Evolutionary conservation across 1,284 basidiomycete genomes (phyloP).

Genomic region (Sporisorium exsertum): DNA sequence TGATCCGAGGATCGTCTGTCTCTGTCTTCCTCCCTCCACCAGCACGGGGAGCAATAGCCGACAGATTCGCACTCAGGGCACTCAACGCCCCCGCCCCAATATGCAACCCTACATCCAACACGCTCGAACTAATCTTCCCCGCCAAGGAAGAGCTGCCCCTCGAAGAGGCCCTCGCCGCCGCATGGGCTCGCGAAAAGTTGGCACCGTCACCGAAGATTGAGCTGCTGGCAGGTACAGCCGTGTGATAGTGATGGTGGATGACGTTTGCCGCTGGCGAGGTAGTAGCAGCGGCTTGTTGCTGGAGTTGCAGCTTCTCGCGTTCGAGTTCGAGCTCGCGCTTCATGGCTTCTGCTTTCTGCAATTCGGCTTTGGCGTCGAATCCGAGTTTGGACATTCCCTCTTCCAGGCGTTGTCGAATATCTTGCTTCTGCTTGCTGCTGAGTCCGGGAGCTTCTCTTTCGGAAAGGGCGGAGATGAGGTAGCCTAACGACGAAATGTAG

Average conservation of each 20-base stretch:
- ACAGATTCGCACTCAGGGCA: constrained; percentile 35
- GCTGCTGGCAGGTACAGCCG: constrained; percentile 11
- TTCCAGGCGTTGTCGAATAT: constrained; percentile 40
- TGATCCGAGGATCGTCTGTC: constrained; percentile 33
- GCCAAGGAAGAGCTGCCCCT: constrained; percentile 18
- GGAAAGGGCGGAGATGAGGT: constrained; percentile 54
- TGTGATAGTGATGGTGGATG: constrained; percentile 48
- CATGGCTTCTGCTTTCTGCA: constrained; percentile 32
- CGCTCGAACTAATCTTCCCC: constrained; percentile 35
- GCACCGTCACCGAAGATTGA: constrained; percentile 9
- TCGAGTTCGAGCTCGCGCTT: constrained; percentile 42
- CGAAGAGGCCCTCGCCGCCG: constrained; percentile 28
- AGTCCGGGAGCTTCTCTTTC: constrained; percentile 42
- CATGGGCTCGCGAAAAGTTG: constrained; percentile 34
- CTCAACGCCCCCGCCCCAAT: constrained; percentile 46
- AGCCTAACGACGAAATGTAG: constrained; percentile 54
- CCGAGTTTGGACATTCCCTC: constrained; percentile 49
- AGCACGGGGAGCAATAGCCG: constrained; percentile 36
- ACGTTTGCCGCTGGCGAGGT: constrained; percentile 13
- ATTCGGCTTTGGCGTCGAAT: constrained; percentile 42
- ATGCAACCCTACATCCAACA: constrained; percentile 42
- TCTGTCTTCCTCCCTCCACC: neutral
- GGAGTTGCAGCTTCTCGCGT: constrained; percentile 21
- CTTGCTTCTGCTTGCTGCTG: constrained; percentile 36
- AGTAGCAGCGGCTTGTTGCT: constrained; percentile 10